Evolutionary conservation across 768 basidiomycete genomes (phyloP).

Genomic region (Tulasnella calospora): DNA sequence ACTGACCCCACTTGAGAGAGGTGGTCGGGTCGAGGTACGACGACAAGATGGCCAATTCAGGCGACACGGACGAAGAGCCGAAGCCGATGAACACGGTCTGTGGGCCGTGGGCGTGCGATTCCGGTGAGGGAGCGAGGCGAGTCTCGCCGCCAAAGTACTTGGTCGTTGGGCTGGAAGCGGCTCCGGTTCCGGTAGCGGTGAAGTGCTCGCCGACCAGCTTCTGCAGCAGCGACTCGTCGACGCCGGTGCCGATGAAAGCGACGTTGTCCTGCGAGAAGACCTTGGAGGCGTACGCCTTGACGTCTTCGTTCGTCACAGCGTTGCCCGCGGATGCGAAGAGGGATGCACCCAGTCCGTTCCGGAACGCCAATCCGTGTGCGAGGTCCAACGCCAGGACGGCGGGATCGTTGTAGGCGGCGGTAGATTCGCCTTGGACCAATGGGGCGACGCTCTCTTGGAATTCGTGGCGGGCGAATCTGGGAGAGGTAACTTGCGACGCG

Average conservation of each 20-base stretch:
- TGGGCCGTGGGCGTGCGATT: slow-evolving; percentile 45
- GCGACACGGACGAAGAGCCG: slow-evolving; percentile 59
- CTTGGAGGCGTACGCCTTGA: slow-evolving; percentile 66
- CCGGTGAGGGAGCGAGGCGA: slow-evolving; percentile 52
- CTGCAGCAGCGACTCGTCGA: slow-evolving; percentile 63
- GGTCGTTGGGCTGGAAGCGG: slow-evolving; percentile 36
- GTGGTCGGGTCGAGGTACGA: slow-evolving; percentile 73
- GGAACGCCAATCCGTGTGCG: slow-evolving; percentile 90
- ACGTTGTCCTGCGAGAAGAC: slow-evolving; percentile 76
- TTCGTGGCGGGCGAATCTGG: slow-evolving; percentile 55
- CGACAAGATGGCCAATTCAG: slow-evolving; percentile 73
- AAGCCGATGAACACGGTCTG: slow-evolving; percentile 86
- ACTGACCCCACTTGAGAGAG: slow-evolving; percentile 82
- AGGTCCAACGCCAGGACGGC: slow-evolving; percentile 72
- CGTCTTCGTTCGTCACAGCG: slow-evolving; percentile 58
- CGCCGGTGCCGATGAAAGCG: slow-evolving; percentile 82
- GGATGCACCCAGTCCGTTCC: slow-evolving; percentile 84
- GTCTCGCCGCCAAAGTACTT: slow-evolving; percentile 82
- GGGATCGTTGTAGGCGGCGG: slow-evolving; percentile 55
- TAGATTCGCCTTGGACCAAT: slow-evolving; percentile 65
- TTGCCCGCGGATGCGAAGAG: slow-evolving; percentile 74
- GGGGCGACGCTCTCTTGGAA: slow-evolving; percentile 45
- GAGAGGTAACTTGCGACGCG: slow-evolving; percentile 73
- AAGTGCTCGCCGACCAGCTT: slow-evolving; percentile 70
- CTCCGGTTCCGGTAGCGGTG: slow-evolving; percentile 43